Evolutionary conservation across 805 yeast species (phyloP), one percentile per base, ranked within the genome.

Genomic region (Ascoidea asiatica): DNA sequence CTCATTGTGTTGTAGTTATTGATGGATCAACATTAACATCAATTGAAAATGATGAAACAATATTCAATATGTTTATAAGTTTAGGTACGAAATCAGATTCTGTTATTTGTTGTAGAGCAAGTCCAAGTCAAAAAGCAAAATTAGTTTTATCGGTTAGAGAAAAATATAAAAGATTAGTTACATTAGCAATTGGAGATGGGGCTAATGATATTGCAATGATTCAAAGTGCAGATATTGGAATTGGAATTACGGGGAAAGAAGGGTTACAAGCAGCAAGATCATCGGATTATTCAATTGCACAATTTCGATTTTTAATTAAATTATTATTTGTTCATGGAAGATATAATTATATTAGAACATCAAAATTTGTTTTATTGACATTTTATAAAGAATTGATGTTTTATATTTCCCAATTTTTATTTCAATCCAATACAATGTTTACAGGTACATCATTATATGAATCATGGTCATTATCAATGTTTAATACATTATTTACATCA

Each of bases 161-260:
- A n/a, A 64, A 80, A 46, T 73, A 81, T 53, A 78, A 71, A 42
- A 63, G 64, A 1, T 72, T 84, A 38, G 96, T 92, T 5, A 87
- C 97, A 0, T 69, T 92, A 49, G 98, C 98, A 0, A 84, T 92
- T 57, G 99, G 99, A 5, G 99, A 92, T 64, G 99, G 99, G 51
- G 99, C 99, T 2, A 92, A 92, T 58, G 99, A 92, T 62, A 89
- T 92, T 58, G 97, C 99, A 1, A 92, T 92, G 99, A 92, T 92
- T 49, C 97, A 92, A 64, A 82, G 94, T 56, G 99, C 99, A 0
- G 97, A 92, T 61, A 87, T 92, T 45, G 99, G 99, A 22, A 76
- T 92, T 50, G 98, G 98, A 22, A 92, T 92, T 44, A 89, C 97
- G 1, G 99, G 98, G 36, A 84, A 82, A 53, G 98, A 92, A 63